These are phyloP conservation scores for Huntiella bhutanensis DNA, from an alignment of 2,329 filamentous ascomycete genomes.

Conservation along the genomic window DNA sequence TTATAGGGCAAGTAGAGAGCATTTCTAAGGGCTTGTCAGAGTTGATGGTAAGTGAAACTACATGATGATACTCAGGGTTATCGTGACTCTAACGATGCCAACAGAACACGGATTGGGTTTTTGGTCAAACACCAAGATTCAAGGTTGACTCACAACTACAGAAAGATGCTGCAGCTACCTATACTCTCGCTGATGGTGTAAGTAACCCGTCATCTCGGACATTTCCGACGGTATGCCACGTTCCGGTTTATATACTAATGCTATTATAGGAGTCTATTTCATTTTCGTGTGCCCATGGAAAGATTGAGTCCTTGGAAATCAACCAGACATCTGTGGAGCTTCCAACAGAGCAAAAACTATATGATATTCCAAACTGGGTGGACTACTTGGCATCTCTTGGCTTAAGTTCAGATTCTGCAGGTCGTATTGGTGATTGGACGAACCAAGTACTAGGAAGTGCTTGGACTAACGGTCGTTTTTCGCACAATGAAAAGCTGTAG, in stretches of 20 bases:
- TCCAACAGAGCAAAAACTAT: constrained; percentile 5
- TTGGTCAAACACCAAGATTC: constrained; percentile 72
- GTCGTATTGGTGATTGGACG: constrained; percentile 6
- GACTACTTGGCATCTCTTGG: constrained; percentile 5
- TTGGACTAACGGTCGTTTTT: background rate
- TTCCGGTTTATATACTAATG: background rate
- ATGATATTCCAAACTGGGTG: constrained; percentile 10
- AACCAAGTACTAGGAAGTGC: constrained; percentile 9
- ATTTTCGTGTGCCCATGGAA: constrained; percentile 21
- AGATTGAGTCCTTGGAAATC: constrained; percentile 19
- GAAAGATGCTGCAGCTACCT: constrained; percentile 35
- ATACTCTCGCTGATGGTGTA: constrained; percentile 28
- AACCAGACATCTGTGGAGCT: constrained; percentile 11
- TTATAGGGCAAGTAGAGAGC: constrained; percentile 23
- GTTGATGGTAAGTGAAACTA: constrained; percentile 28
- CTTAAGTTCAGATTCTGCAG: background rate
- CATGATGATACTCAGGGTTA: background rate
- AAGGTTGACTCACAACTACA: constrained; percentile 44
- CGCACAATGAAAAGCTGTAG: too few relatives aligned
- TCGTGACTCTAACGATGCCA: constrained; percentile 15
- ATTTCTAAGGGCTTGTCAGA: constrained; percentile 45
- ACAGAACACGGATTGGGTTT: constrained; percentile 55
- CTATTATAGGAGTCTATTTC: constrained; percentile 15
- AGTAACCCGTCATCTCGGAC: constrained; percentile 11
- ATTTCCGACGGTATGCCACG: background rate